A percentile compares a stretch with the other conserved stretches of the same genome.
Conservation (phyloP, 2,329 filamentous ascomycete species). For the Ceratocystis harringtonii region DNA sequence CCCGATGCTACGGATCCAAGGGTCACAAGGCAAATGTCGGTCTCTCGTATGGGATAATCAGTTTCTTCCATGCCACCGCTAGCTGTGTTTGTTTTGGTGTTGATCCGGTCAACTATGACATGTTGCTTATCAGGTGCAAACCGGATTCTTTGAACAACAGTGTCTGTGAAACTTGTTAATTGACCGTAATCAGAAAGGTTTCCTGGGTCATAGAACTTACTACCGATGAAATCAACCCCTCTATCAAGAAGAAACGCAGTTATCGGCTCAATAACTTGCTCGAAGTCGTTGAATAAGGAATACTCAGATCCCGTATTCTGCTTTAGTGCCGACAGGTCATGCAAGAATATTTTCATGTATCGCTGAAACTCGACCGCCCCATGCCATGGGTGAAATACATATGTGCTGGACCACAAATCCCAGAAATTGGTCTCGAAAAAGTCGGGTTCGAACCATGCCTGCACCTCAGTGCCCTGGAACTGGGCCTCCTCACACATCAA, state of each 20-base stretch:
- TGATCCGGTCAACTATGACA: conserved; percentile 3
- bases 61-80: neutral
- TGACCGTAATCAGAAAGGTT: neutral
- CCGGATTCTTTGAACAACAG: neutral
- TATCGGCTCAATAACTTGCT: conserved; percentile 25
- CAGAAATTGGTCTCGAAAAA: conserved; percentile 27
- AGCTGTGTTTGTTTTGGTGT: neutral
- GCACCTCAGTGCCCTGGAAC: conserved; percentile 22
- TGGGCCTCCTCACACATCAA: conserved; percentile 23
- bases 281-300: conserved; percentile 23
- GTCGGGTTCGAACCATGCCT: conserved; percentile 18
- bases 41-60: conserved; percentile 5
- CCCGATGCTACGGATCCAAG: conserved; percentile 27
- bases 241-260: conserved; percentile 22
- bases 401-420: conserved; percentile 26
- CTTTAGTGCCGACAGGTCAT: conserved; percentile 23
- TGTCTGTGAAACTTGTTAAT: conserved; percentile 1
- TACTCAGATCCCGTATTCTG: conserved; percentile 24
- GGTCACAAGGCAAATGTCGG: conserved; percentile 28
- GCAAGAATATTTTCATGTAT: conserved; percentile 25
- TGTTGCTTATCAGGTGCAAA: neutral
- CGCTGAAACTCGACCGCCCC: conserved; percentile 26
- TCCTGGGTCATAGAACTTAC: neutral
- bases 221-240: conserved; percentile 22
- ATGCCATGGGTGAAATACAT: conserved; percentile 26